Percentiles rank a stretch among this genome's conserved stretches.
Conservation (phyloP, 352 stramenopile genomes). For the Phytophthora hibernalis region DNA sequence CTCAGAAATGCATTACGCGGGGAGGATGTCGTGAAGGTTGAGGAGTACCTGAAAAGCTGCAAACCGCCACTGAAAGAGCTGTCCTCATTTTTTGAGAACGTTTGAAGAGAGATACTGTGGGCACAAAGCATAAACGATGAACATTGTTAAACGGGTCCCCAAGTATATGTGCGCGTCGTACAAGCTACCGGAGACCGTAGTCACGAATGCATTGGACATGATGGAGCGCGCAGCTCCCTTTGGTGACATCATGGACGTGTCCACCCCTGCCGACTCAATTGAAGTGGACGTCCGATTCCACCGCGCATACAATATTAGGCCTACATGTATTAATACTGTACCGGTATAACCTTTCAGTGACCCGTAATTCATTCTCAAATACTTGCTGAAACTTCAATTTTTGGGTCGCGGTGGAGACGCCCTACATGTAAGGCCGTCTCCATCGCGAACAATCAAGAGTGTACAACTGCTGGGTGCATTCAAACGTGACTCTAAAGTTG, state of each 20-base stretch:
- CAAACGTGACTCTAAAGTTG: too few species aligned
- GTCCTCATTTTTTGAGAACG: background rate
- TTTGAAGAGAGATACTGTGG: background rate
- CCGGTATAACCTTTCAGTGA: too few species aligned
- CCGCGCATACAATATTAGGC: too few species aligned
- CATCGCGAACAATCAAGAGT: too few species aligned
- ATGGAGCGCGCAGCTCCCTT: background rate
- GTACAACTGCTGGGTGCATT: too few species aligned
- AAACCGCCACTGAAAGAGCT: constrained; percentile 2
- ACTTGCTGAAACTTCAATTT: too few species aligned
- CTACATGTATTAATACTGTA: too few species aligned
- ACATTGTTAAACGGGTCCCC: background rate
- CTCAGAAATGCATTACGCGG: background rate
- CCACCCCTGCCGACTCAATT: background rate
- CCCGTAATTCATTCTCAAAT: too few species aligned
- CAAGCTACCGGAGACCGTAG: background rate
- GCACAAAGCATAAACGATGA: background rate
- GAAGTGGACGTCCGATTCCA: too few species aligned
- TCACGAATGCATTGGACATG: background rate
- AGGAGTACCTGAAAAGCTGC: background rate
- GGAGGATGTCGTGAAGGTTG: constrained; percentile 3
- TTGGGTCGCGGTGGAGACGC: too few species aligned
- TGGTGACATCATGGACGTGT: constrained; percentile 1
- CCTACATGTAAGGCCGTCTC: too few species aligned
- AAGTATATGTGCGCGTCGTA: background rate